Evolutionary conservation across 192 early-diverging fungal genomes (phyloP).

Genomic region (Anaeromyces robustus): DNA sequence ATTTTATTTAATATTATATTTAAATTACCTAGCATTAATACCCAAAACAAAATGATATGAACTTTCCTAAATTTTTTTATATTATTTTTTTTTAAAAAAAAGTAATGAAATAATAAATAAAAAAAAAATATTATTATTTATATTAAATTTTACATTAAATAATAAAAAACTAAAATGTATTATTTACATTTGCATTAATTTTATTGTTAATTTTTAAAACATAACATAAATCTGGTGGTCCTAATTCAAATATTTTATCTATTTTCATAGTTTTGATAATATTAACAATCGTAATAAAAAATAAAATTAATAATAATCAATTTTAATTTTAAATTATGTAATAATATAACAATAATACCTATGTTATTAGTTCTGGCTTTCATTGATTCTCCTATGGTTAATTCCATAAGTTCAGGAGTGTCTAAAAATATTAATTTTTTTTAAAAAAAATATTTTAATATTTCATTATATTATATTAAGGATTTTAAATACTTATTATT

Average conservation of each 20-base stretch:
- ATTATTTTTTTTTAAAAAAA: slow-evolving; percentile 11
- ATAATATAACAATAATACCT: slow-evolving; percentile 35
- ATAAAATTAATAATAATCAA: too few relatives aligned
- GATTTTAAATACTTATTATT: too few relatives aligned
- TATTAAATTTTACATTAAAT: too few relatives aligned
- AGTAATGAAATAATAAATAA: not conserved
- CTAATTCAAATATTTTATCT: slow-evolving; percentile 50
- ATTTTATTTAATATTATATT: not conserved
- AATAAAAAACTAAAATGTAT: not conserved
- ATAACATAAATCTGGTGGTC: slow-evolving; percentile 94
- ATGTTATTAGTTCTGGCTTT: slow-evolving; percentile 74
- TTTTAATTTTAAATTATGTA: too few relatives aligned
- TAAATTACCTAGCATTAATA: slow-evolving; percentile 24
- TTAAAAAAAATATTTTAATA: too few relatives aligned
- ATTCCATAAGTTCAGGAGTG: not conserved
- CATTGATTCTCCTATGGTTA: slow-evolving; percentile 58
- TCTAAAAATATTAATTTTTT: not conserved
- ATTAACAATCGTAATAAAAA: too few relatives aligned
- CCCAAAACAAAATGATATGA: slow-evolving; percentile 44
- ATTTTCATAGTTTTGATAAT: too few relatives aligned
- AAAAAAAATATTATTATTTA: too few relatives aligned
- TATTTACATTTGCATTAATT: slow-evolving; percentile 57
- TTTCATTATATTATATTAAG: too few relatives aligned
- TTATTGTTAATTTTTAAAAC: slow-evolving; percentile 84
- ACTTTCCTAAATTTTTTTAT: slow-evolving; percentile 46